Evolutionary conservation across 164 flowering plant species (phyloP).

Genomic region (Magnolia changhungtana): DNA sequence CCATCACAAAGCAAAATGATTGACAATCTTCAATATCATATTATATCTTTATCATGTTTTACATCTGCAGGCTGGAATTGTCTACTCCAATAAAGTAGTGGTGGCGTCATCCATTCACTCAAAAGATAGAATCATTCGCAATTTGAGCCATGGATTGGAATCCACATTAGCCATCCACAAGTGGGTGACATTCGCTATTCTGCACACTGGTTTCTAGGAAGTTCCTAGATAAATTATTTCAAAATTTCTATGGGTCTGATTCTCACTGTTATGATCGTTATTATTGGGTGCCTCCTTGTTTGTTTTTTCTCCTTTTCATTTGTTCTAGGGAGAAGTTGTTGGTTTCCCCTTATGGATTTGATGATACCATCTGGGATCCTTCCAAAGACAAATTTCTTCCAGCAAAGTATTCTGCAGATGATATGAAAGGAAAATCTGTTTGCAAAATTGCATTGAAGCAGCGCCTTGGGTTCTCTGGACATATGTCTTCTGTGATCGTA

Average conservation of each 20-base stretch:
- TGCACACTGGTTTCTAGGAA: not conserved
- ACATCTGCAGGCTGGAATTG: conserved; percentile 72
- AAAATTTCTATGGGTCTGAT: not conserved
- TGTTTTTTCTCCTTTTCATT: not conserved
- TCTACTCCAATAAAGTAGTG: conserved; percentile 68
- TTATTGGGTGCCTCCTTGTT: not conserved
- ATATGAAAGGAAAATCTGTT: conserved; percentile 55
- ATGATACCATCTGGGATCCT: conserved; percentile 72
- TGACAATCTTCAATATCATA: not conserved
- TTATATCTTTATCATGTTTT: not conserved
- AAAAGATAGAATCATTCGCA: conserved; percentile 40
- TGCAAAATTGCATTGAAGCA: conserved; percentile 62
- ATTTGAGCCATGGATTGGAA: conserved; percentile 55
- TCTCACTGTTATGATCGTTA: not conserved
- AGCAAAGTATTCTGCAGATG: conserved; percentile 39
- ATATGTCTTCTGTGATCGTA: conserved; percentile 44
- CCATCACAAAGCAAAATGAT: not conserved
- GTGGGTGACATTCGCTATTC: conserved; percentile 27
- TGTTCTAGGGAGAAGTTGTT: conserved; percentile 60
- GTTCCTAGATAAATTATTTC: not conserved
- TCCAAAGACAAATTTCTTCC: conserved; percentile 59
- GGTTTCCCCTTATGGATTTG: conserved; percentile 61
- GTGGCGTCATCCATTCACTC: conserved; percentile 55
- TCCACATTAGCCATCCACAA: conserved; percentile 53
- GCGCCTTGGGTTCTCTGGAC: conserved; percentile 38